These are phyloP conservation scores for Cordyceps javanica DNA, from an alignment of 2,329 filamentous ascomycete species.

Conservation along the genomic window DNA sequence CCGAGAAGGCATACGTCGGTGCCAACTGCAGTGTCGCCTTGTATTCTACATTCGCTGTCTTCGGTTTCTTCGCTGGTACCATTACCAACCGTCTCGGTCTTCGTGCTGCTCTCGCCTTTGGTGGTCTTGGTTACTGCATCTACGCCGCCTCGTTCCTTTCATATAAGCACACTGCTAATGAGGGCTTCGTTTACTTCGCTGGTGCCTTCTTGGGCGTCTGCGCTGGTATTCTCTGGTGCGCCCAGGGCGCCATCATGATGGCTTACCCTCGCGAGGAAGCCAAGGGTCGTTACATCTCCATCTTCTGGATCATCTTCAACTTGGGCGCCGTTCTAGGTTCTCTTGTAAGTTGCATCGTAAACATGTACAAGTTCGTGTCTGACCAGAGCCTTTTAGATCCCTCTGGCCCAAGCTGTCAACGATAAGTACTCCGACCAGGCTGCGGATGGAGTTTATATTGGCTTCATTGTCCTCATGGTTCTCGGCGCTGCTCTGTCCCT, in stretches of 20 bases:
- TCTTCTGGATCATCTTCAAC: constrained; percentile 96
- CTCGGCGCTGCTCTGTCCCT: constrained; percentile 64
- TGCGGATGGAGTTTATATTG: constrained; percentile 77
- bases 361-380: neutral
- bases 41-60: constrained; percentile 64
- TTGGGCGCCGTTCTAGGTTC: constrained; percentile 82
- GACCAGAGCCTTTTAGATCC: constrained; percentile 40
- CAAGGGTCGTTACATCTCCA: constrained; percentile 84
- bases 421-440: constrained; percentile 39
- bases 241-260: constrained; percentile 84
- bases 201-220: constrained; percentile 72
- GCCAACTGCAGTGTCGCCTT: constrained; percentile 55
- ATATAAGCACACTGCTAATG: constrained; percentile 62
- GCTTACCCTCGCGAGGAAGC: constrained; percentile 73
- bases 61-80: constrained; percentile 67
- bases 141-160: constrained; percentile 65
- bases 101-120: constrained; percentile 60
- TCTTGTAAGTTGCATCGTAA: constrained; percentile 34
- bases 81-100: constrained; percentile 73
- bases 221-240: constrained; percentile 75
- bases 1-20: constrained; percentile 2
- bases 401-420: constrained; percentile 67
- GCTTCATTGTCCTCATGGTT: constrained; percentile 78
- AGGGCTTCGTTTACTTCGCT: constrained; percentile 69
- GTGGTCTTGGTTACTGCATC: constrained; percentile 70